Percentiles rank a stretch among this genome's conserved stretches.
Evolutionary conservation across 805 yeast genomes (phyloP).

Genomic region (Ogataea methanolica): DNA sequence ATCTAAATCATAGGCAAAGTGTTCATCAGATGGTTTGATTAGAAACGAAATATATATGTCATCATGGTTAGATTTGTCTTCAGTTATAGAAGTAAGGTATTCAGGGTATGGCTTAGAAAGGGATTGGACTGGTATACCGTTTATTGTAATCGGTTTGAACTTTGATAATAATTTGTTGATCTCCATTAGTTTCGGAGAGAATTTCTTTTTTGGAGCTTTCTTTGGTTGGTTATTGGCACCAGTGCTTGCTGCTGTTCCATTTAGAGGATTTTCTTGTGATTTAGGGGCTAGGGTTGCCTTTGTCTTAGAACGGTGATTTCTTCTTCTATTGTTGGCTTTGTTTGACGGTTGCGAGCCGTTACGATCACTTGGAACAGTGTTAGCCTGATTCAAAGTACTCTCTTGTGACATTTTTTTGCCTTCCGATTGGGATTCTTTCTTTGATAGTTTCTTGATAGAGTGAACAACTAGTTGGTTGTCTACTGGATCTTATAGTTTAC

Average conservation of each 20-base stretch:
- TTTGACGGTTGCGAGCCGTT: background rate
- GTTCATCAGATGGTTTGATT: constrained; percentile 62
- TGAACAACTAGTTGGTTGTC: too few species aligned
- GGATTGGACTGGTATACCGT: constrained; percentile 23
- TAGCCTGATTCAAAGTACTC: too few species aligned
- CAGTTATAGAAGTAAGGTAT: constrained; percentile 11
- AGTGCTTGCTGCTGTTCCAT: background rate
- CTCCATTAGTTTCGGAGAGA: constrained; percentile 14
- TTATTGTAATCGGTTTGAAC: constrained; percentile 26
- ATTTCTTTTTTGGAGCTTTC: constrained; percentile 1
- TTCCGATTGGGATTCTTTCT: too few species aligned
- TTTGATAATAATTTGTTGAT: constrained; percentile 16
- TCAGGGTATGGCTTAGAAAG: constrained; percentile 17
- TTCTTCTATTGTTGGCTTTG: background rate
- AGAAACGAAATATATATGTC: constrained; percentile 40
- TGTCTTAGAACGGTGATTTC: background rate
- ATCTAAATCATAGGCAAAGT: constrained; percentile 62
- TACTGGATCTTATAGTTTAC: too few species aligned
- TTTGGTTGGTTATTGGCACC: background rate
- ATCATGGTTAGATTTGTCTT: constrained; percentile 9
- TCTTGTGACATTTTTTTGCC: too few species aligned
- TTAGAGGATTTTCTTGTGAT: background rate
- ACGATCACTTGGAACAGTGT: too few species aligned
- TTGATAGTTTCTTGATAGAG: too few species aligned
- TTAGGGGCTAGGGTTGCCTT: background rate